Conservation (phyloP, 257 asterid genomes). For the Solanum neorickii region DNA sequence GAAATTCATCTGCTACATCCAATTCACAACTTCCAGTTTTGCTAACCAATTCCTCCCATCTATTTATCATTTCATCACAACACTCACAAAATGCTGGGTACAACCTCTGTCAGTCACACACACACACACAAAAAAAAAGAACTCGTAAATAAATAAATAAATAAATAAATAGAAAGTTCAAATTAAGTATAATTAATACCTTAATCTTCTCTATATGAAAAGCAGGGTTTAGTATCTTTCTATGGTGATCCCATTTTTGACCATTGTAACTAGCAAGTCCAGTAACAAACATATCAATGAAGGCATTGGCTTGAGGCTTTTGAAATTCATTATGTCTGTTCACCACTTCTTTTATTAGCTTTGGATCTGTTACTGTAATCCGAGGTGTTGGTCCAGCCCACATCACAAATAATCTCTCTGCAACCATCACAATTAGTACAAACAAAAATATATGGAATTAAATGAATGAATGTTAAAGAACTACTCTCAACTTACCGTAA, state of each 20-base stretch:
- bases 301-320: background rate
- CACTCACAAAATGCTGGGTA: background rate
- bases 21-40: background rate
- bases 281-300: slow-evolving; percentile 6
- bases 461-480: too few relatives aligned
- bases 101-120: background rate
- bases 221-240: slow-evolving; percentile 19
- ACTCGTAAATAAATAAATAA: too few relatives aligned
- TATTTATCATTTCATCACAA: slow-evolving; percentile 3
- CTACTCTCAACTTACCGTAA: background rate
- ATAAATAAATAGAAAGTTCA: too few relatives aligned
- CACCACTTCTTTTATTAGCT: background rate
- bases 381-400: background rate
- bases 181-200: background rate
- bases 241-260: slow-evolving; percentile 12
- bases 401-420: background rate
- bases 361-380: slow-evolving; percentile 12
- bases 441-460: too few relatives aligned
- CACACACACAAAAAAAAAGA: background rate
- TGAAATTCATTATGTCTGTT: background rate
- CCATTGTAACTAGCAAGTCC: slow-evolving; percentile 24
- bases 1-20: background rate
- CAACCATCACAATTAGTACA: too few relatives aligned
- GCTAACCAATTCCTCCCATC: slow-evolving; percentile 1
- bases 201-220: slow-evolving; percentile 21